Base-by-base conservation (phyloP, 2,329 filamentous ascomycete species). In the Ophiostoma ips region DNA sequence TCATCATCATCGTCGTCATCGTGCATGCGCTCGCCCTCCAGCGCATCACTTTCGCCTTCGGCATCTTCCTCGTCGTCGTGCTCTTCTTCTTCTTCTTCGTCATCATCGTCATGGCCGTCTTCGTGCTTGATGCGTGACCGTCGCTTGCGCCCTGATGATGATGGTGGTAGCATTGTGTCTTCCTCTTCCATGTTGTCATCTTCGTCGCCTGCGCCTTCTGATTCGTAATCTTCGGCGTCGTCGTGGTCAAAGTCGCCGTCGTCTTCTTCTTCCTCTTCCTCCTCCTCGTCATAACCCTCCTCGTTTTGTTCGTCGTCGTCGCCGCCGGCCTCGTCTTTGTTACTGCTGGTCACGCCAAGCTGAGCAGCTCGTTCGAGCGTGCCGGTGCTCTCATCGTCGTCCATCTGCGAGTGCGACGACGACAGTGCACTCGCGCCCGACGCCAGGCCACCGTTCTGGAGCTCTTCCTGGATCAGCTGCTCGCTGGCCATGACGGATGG, bases 401-500 rank as follows among this genome's bases (percentile, higher is more conserved):
- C 60, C 5, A 51, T 50, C 9, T 60, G 58, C 1, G 46, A 46
- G 21, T 43, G 40, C 8, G 48, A 51, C 19, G 44, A 46, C 11
- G 44, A 45, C 16, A 35, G 44, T 0, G 49, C 56, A 43, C 67
- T 64, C 24, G 70, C 19, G 24, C 38, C 72, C 6, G 72, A 74
- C 50, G 71, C 65, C 56, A 73, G 64, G 40, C 70, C 71, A 60
- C 73, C 76, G 57, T 75, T 72, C 58, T 77, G 75, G 51, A 76
- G 66, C 61, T 77, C 72, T 52, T 79, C 74, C 60, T 77, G 70
- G 64, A 75, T 76, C 46, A 71, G 65, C 58, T 75, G 73, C 50
- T 71, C 68, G 57, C 69, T 75, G 48, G 69, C 63, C 71, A 76
- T 76, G 44, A 31, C 44, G 18, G 36, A 6, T 7, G 37, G 24